Percentiles rank a stretch among this genome's conserved stretches.
phyloP scores from a whole-genome alignment of 2,329 filamentous ascomycete genomes.

The Tolypocladium tundrense region DNA sequence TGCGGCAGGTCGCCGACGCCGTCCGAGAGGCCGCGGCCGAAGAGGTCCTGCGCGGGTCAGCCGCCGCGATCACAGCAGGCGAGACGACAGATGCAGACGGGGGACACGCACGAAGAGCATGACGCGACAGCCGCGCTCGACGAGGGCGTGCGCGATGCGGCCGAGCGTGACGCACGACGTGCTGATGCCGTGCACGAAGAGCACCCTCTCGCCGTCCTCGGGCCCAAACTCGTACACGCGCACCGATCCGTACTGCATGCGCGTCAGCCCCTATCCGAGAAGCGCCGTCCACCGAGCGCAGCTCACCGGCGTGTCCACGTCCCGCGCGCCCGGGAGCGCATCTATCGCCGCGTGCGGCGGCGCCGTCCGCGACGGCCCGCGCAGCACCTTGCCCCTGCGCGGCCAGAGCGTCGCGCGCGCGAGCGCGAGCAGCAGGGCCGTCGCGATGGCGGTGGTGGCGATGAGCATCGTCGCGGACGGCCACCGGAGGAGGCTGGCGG shows the following conservation, averaged over 20 bases:
- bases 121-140: slow-evolving; percentile 61
- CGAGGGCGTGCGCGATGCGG: slow-evolving; percentile 56
- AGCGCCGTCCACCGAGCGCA: not conserved
- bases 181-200: slow-evolving; percentile 76
- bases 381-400: slow-evolving; percentile 25
- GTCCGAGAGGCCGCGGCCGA: slow-evolving; percentile 58
- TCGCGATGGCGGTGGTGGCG: slow-evolving; percentile 30
- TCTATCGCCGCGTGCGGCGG: slow-evolving; percentile 37
- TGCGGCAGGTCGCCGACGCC: slow-evolving; percentile 57
- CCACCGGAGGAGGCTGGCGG: slow-evolving; percentile 12
- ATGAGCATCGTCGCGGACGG: slow-evolving; percentile 18
- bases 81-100: slow-evolving; percentile 3
- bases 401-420: slow-evolving; percentile 29
- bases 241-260: slow-evolving; percentile 55
- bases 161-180: slow-evolving; percentile 68
- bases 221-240: slow-evolving; percentile 79
- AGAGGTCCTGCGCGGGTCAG: slow-evolving; percentile 43
- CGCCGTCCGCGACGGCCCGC: slow-evolving; percentile 32
- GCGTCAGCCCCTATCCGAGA: slow-evolving; percentile 2
- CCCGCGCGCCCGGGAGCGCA: slow-evolving; percentile 59
- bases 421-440: slow-evolving; percentile 26
- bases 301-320: slow-evolving; percentile 56
- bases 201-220: slow-evolving; percentile 58
- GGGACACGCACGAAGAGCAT: slow-evolving; percentile 55
- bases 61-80: not conserved